Percentiles rank a stretch among this genome's conserved stretches.
Conservation (phyloP, 106 monocot genomes). For the Dioscorea alata region DNA sequence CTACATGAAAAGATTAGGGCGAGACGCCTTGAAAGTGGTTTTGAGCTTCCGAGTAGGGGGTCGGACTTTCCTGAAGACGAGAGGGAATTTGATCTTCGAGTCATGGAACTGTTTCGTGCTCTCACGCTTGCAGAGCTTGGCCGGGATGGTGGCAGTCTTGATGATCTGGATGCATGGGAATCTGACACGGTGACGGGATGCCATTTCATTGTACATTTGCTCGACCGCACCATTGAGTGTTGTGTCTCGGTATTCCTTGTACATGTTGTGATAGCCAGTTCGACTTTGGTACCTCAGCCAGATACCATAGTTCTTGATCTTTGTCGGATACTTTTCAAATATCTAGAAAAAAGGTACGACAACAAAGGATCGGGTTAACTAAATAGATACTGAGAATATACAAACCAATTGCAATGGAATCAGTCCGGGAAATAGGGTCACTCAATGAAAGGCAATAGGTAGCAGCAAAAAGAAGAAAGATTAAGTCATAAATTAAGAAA, state of each 20-base stretch:
- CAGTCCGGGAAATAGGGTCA: no score
- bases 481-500: no score
- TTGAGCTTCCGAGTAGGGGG: slow-evolving; percentile 73
- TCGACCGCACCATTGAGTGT: slow-evolving; percentile 76
- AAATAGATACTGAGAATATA: no score
- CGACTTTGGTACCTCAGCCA: slow-evolving; percentile 85
- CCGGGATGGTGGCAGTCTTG: slow-evolving; percentile 69
- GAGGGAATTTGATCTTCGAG: slow-evolving; percentile 74
- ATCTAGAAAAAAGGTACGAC: slow-evolving; percentile 23
- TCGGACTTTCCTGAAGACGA: slow-evolving; percentile 66
- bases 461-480: no score
- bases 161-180: slow-evolving; percentile 81
- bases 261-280: slow-evolving; percentile 91
- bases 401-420: no score
- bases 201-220: slow-evolving; percentile 92
- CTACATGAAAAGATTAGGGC: slow-evolving; percentile 71
- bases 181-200: slow-evolving; percentile 76
- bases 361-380: no score
- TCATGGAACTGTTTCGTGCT: slow-evolving; percentile 85
- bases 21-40: slow-evolving; percentile 78
- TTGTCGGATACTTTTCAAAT: slow-evolving; percentile 73
- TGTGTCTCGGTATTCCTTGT: slow-evolving; percentile 84
- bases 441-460: no score
- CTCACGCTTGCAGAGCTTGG: slow-evolving; percentile 79
- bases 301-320: slow-evolving; percentile 81